phyloP scores from a whole-genome alignment of 345 rosid species.

The Citrus hindsii region DNA sequence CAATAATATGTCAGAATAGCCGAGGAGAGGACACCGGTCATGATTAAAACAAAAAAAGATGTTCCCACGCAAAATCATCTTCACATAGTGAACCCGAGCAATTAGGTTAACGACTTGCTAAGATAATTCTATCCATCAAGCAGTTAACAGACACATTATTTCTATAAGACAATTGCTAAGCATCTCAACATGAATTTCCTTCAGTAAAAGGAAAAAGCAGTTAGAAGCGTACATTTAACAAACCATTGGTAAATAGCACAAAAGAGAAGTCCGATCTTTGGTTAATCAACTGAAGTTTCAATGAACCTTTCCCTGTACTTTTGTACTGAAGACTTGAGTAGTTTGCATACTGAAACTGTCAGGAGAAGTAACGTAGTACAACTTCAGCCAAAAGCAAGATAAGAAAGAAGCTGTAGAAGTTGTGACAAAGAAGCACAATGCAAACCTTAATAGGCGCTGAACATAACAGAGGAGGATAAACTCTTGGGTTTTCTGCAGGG shows the following conservation, averaged over 20 bases:
- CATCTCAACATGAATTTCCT: neutral
- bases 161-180: neutral
- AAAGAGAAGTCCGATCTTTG: slow-evolving; percentile 77
- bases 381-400: neutral
- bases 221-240: slow-evolving; percentile 42
- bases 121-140: neutral
- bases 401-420: neutral
- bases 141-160: neutral
- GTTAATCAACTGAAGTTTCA: slow-evolving; percentile 71
- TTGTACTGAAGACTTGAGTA: slow-evolving; percentile 48
- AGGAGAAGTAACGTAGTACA: neutral
- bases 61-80: neutral
- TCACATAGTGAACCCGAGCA: neutral
- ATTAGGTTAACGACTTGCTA: neutral
- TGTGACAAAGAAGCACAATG: neutral
- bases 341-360: slow-evolving; percentile 67
- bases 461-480: slow-evolving; percentile 48
- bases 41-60: neutral
- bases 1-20: neutral
- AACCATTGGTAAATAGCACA: slow-evolving; percentile 58
- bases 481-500: slow-evolving; percentile 36
- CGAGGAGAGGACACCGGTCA: neutral
- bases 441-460: slow-evolving; percentile 72
- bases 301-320: slow-evolving; percentile 42
- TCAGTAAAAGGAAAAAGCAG: neutral